Evolutionary conservation across 108 stramenopile genomes (phyloP), one percentile per base, ranked within the genome.

Genomic region (Conticribra weissflogii): DNA sequence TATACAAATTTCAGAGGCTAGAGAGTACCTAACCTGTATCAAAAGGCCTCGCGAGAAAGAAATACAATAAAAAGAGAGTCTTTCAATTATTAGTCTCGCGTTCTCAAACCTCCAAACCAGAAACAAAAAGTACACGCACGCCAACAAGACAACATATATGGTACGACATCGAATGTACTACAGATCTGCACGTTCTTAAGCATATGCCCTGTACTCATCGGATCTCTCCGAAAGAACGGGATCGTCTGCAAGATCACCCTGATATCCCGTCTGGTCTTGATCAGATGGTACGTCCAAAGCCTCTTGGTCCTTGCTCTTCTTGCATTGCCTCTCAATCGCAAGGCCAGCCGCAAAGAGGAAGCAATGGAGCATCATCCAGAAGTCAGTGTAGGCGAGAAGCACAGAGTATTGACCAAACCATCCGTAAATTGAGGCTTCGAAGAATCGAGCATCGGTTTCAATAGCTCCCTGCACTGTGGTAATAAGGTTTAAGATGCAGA

Each of bases 371-470:
- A 84, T 45, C 56, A 79, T 74, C 75, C 82, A 83, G 52, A 82
- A 82, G 59, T 83, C 71, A 55, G 84, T 81, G 19, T 85, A 83
- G 28, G 80, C 84, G 41, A 87, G 72, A 24, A 87, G 70, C 3
- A 85, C 84, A 47, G 74, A 50, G 34, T 76, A 81, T 63, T 87
- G 86, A 12, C 84, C 84, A 58, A 85, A 87, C 65, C 79, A 85
- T 28, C 86, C 86, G 54, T 63, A 74, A 31, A 70, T 30, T 18
- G 59, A 66, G 33, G 84, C 71, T 45, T 87, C 81, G 33, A 83
- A 62, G 34, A 57, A 68, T 23, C 84, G 60, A 32, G 71, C 76
- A n/a, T 87, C 79, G 0, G 76, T 81, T 34, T 56, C 58, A 17
- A 87, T 74, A 1, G 81, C 60, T n/a, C 84, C 82, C 36, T 86